Conservation (phyloP, 2,329 filamentous ascomycete species). For the Ceratocystis colombiana region DNA sequence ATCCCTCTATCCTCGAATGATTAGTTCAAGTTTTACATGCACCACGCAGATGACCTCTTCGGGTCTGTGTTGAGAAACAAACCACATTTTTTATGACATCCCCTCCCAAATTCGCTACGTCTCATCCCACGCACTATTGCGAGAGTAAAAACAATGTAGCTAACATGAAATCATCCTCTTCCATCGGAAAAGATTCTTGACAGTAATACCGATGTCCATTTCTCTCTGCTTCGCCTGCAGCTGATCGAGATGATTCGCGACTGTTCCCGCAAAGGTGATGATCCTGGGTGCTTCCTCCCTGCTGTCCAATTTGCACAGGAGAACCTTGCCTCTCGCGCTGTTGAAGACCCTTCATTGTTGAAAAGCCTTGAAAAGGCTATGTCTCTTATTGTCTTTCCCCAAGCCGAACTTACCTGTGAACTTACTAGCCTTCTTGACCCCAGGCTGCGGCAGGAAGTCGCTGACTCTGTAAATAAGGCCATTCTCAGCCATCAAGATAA, state of each 20-base stretch:
- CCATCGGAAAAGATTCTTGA: slow-evolving; percentile 65
- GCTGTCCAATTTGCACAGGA: slow-evolving; percentile 80
- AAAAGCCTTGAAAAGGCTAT: slow-evolving; percentile 86
- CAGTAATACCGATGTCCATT: slow-evolving; percentile 70
- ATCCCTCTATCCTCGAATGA: slow-evolving; percentile 54
- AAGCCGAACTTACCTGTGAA: slow-evolving; percentile 66
- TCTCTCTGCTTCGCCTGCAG: slow-evolving; percentile 79
- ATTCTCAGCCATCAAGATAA: slow-evolving; percentile 65
- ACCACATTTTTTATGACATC: slow-evolving; percentile 44
- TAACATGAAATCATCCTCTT: slow-evolving; percentile 11
- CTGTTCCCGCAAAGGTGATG: slow-evolving; percentile 56
- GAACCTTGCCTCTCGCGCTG: slow-evolving; percentile 77
- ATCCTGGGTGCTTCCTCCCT: slow-evolving; percentile 51
- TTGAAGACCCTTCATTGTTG: slow-evolving; percentile 69
- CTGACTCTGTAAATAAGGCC: slow-evolving; percentile 77
- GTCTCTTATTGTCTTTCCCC: slow-evolving; percentile 78
- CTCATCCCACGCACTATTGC: background rate
- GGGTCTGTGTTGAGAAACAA: slow-evolving; percentile 80
- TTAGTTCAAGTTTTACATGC: slow-evolving; percentile 95
- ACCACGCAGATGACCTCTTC: slow-evolving; percentile 85
- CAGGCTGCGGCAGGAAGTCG: slow-evolving; percentile 69
- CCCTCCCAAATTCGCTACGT: background rate
- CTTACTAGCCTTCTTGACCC: slow-evolving; percentile 70
- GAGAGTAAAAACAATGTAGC: background rate
- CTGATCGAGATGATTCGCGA: slow-evolving; percentile 83